Percentiles rank a stretch among this genome's conserved stretches.
phyloP scores from a whole-genome alignment of 805 yeast genomes.

The Cyberlindnera bimundalis region DNA sequence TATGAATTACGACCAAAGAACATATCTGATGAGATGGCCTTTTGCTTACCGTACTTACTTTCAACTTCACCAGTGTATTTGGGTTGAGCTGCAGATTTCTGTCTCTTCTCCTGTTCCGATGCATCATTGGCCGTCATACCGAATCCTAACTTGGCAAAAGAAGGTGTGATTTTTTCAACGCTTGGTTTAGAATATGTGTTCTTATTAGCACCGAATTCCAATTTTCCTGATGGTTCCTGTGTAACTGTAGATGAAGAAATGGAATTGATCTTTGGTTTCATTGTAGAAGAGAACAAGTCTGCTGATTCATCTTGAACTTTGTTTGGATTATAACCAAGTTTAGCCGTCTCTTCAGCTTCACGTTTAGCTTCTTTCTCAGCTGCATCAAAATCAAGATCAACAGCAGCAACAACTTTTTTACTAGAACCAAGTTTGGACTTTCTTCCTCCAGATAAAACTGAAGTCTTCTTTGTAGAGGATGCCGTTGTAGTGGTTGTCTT shows the following conservation, averaged over 20 bases:
- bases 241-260: constrained; percentile 16
- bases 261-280: constrained; percentile 14
- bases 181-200: constrained; percentile 2
- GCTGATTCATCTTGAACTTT: constrained; percentile 16
- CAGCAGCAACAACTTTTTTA: constrained; percentile 53
- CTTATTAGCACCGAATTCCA: constrained; percentile 4
- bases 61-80: constrained; percentile 73
- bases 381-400: constrained; percentile 58
- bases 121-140: constrained; percentile 79
- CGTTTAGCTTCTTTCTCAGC: constrained; percentile 75
- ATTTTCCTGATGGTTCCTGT: constrained; percentile 20
- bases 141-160: constrained; percentile 81
- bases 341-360: constrained; percentile 65
- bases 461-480: constrained; percentile 35
- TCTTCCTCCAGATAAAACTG: constrained; percentile 52
- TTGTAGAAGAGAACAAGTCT: constrained; percentile 11
- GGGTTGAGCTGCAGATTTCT: constrained; percentile 48
- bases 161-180: constrained; percentile 53
- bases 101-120: constrained; percentile 39
- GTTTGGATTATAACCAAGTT: constrained; percentile 42
- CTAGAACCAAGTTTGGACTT: constrained; percentile 53
- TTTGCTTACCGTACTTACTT: constrained; percentile 79
- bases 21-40: constrained; percentile 95
- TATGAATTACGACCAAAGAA: constrained; percentile 84
- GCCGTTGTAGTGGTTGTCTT: constrained; percentile 28